A percentile compares a stretch with the other conserved stretches of the same genome.
phyloP scores from a whole-genome alignment of 768 basidiomycete genomes.

The Termitomyces titanicus region DNA sequence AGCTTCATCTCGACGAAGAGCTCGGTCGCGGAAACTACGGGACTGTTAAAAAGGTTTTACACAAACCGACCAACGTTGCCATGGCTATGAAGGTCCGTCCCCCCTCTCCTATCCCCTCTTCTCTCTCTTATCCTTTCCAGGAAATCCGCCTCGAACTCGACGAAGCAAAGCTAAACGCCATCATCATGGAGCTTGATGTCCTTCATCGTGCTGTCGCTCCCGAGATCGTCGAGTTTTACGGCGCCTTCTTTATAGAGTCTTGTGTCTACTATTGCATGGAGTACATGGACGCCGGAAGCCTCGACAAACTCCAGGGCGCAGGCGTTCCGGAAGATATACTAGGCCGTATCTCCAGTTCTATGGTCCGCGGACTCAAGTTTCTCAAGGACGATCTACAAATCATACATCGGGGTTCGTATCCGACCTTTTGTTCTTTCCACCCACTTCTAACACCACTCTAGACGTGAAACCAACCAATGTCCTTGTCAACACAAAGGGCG shows the following conservation, averaged over 20 bases:
- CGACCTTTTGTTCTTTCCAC: not conserved
- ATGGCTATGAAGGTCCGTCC: slow-evolving; percentile 96
- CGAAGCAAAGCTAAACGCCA: slow-evolving; percentile 87
- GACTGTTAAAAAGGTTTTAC: slow-evolving; percentile 93
- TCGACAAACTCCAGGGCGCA: slow-evolving; percentile 71
- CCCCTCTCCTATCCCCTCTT: slow-evolving; percentile 7
- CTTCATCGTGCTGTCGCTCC: slow-evolving; percentile 90
- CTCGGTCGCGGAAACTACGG: slow-evolving; percentile 97
- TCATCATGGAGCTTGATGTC: slow-evolving; percentile 98
- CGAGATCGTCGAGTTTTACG: slow-evolving; percentile 97
- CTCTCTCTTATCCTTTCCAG: slow-evolving; percentile 35
- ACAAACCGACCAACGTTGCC: slow-evolving; percentile 88
- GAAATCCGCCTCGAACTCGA: slow-evolving; percentile 98
- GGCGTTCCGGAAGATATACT: slow-evolving; percentile 80
- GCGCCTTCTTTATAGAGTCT: slow-evolving; percentile 99
- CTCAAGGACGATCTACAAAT: slow-evolving; percentile 92
- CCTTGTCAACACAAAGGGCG: slow-evolving; percentile 82
- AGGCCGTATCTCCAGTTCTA: slow-evolving; percentile 71
- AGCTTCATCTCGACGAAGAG: slow-evolving; percentile 88
- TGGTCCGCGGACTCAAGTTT: slow-evolving; percentile 90
- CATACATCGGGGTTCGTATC: slow-evolving; percentile 48
- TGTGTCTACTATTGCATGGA: slow-evolving; percentile 99
- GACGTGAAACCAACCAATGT: slow-evolving; percentile 96
- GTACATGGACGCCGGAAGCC: slow-evolving; percentile 97
- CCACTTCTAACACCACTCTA: slow-evolving; percentile 21